A percentile compares a stretch with the other conserved stretches of the same genome.
Evolutionary conservation across 2,329 filamentous ascomycete species (phyloP).

Genomic region (Arthrobotrys musiformis): DNA sequence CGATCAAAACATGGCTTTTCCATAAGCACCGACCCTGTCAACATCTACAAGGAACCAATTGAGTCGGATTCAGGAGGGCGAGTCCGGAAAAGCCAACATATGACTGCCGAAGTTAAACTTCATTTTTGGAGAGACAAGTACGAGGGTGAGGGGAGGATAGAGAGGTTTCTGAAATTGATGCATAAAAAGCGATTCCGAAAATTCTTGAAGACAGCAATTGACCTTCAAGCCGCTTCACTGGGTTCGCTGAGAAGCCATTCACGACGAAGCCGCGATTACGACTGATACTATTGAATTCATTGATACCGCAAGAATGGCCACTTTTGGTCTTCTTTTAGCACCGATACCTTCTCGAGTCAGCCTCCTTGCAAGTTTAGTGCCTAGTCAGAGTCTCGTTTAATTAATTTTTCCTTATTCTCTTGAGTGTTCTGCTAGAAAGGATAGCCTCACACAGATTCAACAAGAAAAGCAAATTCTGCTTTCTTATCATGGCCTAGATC

Average conservation of each 20-base stretch:
- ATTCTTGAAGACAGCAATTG: conserved; percentile 12
- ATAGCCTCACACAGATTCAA: too few species aligned
- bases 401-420: too few species aligned
- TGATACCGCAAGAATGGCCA: too few species aligned
- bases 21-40: conserved; percentile 31
- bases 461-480: too few species aligned
- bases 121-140: conserved; percentile 52
- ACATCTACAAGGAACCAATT: conserved; percentile 25
- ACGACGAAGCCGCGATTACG: not conserved
- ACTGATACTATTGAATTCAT: not conserved
- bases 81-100: conserved; percentile 32
- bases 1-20: conserved; percentile 19
- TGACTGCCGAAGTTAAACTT: conserved; percentile 48
- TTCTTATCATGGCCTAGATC: too few species aligned
- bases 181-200: conserved; percentile 21
- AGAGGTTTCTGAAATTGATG: conserved; percentile 20
- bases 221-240: conserved; percentile 36
- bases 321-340: not conserved
- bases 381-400: too few species aligned
- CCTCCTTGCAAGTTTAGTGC: too few species aligned
- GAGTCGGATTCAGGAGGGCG: conserved; percentile 7
- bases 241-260: conserved; percentile 2
- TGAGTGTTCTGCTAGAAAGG: too few species aligned
- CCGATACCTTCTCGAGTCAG: not conserved
- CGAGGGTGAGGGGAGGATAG: conserved; percentile 24